Base-by-base conservation (phyloP, 805 yeast genomes). In the Metschnikowia dekortorum region DNA sequence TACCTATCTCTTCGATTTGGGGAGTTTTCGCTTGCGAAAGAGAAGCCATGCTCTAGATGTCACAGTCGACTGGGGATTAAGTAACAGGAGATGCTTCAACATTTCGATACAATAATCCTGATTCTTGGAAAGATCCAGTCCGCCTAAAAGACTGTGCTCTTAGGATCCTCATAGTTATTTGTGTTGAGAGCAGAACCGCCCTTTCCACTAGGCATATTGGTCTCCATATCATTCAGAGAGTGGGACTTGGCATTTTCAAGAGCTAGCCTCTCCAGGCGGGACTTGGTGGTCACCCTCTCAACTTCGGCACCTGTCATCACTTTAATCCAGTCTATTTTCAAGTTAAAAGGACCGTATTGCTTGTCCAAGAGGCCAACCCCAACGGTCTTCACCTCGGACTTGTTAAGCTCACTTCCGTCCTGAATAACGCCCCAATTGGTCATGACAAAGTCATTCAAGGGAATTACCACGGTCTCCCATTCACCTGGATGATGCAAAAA, bases 391-490 rank as follows among this genome's bases (percentile, higher is more conserved):
- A 88, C 80, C 54, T 80, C 80, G 18, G 79, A 73, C 58, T 79
- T 81, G 63, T 87, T 85, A 64, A 88, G 70, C 54, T 71, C 76
- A 49, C 70, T 64, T n/a, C 75, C 76, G 52, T 73, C 76, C 61
- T 73, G 77, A 46, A 74, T 74, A 3, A 71, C 75, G n/a, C 96
- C 96, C 75, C 87, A 82, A 64, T 87, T 87, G 22, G 96, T 89
- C 67, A 88, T 75, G 46, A 89, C 90, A 66, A 89, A 87, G 61
- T 85, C 90, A 56, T 82, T 79, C 46, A 89, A 70, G 41, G 94
- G 89, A 33, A 89, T 82, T 30, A 84, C 80, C 11, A 88, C 89
- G 1, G 89, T 85, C 63, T 89, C 94, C 96, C 96, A 88, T 53
- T 81, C 74, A 2, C 89, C 88, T 4, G 88, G 89, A 38, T 73